A percentile compares a stretch with the other conserved stretches of the same genome.
Evolutionary conservation across 2,329 filamentous ascomycete genomes (phyloP).

Genomic region (Emergomyces africanus): DNA sequence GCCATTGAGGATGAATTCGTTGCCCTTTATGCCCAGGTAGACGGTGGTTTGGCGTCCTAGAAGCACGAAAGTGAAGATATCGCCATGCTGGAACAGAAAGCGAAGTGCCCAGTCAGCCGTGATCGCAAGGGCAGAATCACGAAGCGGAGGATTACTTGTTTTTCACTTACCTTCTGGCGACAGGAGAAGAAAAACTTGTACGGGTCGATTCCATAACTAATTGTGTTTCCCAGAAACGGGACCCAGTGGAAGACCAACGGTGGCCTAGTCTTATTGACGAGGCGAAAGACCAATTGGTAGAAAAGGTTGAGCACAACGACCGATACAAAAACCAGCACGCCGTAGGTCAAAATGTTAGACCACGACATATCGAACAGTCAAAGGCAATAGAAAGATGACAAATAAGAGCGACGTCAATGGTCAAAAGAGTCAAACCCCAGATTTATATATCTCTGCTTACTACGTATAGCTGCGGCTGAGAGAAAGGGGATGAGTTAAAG

Average conservation of each 20-base stretch:
- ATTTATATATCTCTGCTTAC: not conserved
- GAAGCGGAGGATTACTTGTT: slow-evolving; percentile 12
- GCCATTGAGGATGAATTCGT: slow-evolving; percentile 87
- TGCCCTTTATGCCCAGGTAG: slow-evolving; percentile 66
- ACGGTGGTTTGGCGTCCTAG: slow-evolving; percentile 83
- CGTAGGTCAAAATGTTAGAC: not conserved
- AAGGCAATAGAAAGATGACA: not conserved
- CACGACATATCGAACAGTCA: not conserved
- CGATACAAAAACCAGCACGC: not conserved
- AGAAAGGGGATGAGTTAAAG: not conserved
- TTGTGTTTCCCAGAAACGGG: slow-evolving; percentile 39
- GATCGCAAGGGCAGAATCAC: slow-evolving; percentile 29
- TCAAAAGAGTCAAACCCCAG: not conserved
- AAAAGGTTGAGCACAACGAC: slow-evolving; percentile 61
- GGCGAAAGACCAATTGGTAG: slow-evolving; percentile 54
- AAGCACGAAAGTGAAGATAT: slow-evolving; percentile 81
- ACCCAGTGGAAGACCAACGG: slow-evolving; percentile 72
- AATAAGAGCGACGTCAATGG: not conserved
- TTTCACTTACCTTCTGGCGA: slow-evolving; percentile 52
- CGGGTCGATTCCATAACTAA: slow-evolving; percentile 42
- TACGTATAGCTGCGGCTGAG: not conserved
- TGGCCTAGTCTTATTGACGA: slow-evolving; percentile 45
- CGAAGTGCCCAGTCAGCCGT: slow-evolving; percentile 29
- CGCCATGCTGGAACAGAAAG: slow-evolving; percentile 52
- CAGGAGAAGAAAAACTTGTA: slow-evolving; percentile 67